Percentiles rank a stretch among this genome's conserved stretches.
Evolutionary conservation across 345 rosid genomes (phyloP).

Genomic region (Abelmoschus esculentus): DNA sequence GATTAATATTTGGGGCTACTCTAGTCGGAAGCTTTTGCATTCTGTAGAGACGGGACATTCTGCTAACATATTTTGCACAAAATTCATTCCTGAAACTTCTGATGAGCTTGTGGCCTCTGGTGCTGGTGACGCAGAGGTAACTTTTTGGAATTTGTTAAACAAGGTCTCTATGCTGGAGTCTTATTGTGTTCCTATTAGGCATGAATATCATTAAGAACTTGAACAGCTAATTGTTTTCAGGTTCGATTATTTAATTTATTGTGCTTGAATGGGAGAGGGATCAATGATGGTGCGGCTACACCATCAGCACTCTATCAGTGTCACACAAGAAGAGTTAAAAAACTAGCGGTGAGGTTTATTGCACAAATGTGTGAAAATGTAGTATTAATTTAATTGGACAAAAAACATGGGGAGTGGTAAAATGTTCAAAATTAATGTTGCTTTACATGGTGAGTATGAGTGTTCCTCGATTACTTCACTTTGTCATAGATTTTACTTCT

Average conservation of each 20-base stretch:
- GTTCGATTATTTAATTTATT: slow-evolving; percentile 79
- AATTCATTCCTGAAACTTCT: slow-evolving; percentile 93
- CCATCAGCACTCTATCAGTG: slow-evolving; percentile 81
- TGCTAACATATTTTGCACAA: slow-evolving; percentile 84
- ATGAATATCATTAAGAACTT: slow-evolving; percentile 7
- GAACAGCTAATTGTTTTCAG: slow-evolving; percentile 28
- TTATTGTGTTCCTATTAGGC: not conserved
- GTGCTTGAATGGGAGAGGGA: slow-evolving; percentile 41
- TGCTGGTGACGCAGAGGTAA: slow-evolving; percentile 97
- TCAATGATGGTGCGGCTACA: slow-evolving; percentile 46
- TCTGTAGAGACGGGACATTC: slow-evolving; percentile 86
- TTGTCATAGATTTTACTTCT: slow-evolving; percentile 13
- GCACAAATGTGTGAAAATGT: slow-evolving; percentile 2
- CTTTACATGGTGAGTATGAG: not conserved
- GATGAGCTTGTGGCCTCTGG: slow-evolving; percentile 90
- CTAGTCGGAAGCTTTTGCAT: slow-evolving; percentile 64
- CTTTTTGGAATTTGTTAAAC: slow-evolving; percentile 1
- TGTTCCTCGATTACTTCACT: slow-evolving; percentile 7
- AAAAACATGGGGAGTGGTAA: not conserved
- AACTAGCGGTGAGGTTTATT: slow-evolving; percentile 72
- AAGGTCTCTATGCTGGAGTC: slow-evolving; percentile 1
- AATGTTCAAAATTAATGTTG: not conserved
- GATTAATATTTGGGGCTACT: slow-evolving; percentile 82
- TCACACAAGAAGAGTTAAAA: slow-evolving; percentile 88
- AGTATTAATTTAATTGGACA: not conserved